Evolutionary conservation across 2,329 filamentous ascomycete genomes (phyloP), one percentile per base, ranked within the genome.

Genomic region (Ophiostoma populinum): DNA sequence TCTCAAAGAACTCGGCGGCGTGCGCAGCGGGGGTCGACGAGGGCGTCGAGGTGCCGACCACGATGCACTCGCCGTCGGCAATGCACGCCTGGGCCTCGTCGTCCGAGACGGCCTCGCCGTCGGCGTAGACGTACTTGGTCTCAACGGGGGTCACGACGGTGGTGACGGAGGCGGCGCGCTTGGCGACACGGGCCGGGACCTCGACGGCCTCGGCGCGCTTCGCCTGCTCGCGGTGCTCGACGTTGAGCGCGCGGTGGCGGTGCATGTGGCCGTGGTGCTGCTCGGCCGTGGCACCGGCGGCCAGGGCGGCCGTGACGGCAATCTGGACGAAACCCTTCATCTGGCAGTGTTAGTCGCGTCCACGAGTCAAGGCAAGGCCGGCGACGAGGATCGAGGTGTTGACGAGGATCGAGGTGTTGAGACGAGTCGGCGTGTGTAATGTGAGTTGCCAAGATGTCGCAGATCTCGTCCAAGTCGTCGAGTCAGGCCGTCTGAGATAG

Each of bases 31-130:
- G 51, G 27, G 49, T 53, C 46, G 67, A 68, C 28, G 63, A 64
- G 32, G 69, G 68, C 11, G 57, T 57, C 29, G 65, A 61, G 50
- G 72, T 68, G 44, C 71, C 69, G 30, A 78, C 60, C 32, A 80
- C 59, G 31, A 77, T 62, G 59, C 73, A 90, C 31, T 70, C 67
- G 35, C 83, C 80, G 42, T 76, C 67, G 38, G 66, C 58, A 46
- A 95, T 65, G 43, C 83, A 82, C 37, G 69, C 52, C 57, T 77
- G 66, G 36, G 83, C 83, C 40, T 83, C 67, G 0, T 67, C 55
- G 40, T 67, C 56, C 35, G 62, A 60, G 45, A 92, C 65, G 22
- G 59, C 43, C 49, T 73, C 47, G 41, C 75, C 77, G 41, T 78
- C 70, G 36, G 86, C 60, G 51, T 77, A 43, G 18, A 52, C 65